phyloP scores from a whole-genome alignment of 768 basidiomycete genomes.

The Cyathus striatus region DNA sequence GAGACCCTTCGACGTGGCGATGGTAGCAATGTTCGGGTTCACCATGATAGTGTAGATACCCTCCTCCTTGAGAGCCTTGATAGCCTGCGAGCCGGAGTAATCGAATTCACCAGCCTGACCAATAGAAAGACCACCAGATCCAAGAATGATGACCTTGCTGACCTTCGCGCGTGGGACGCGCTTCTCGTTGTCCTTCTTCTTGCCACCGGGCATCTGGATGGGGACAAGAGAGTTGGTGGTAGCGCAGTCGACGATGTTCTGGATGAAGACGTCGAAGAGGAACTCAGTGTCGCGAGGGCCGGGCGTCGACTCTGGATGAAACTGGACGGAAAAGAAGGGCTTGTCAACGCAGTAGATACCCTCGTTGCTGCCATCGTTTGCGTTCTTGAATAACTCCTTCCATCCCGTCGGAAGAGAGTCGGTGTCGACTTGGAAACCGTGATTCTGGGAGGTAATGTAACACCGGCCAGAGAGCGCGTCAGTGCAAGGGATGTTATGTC shows the following conservation, averaged over 20 bases:
- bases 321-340: conserved; percentile 98
- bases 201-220: conserved; percentile 73
- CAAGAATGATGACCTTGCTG: conserved; percentile 92
- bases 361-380: conserved; percentile 96
- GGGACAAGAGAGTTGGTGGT: conserved; percentile 48
- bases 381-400: conserved; percentile 94
- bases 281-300: conserved; percentile 99
- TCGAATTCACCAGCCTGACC: conserved; percentile 99
- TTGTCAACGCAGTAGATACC: conserved; percentile 91
- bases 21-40: conserved; percentile 99
- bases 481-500: conserved; percentile 98
- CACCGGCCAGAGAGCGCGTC: conserved; percentile 91
- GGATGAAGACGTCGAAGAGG: conserved; percentile 95
- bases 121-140: conserved; percentile 95
- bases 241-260: conserved; percentile 74
- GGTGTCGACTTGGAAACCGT: conserved; percentile 93
- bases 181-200: conserved; percentile 76
- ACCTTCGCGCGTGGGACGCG: conserved; percentile 71
- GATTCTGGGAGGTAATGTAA: conserved; percentile 99
- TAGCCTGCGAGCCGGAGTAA: conserved; percentile 98
- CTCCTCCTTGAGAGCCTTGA: conserved; percentile 98
- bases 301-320: conserved; percentile 96
- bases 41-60: conserved; percentile 99
- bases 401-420: conserved; percentile 75
- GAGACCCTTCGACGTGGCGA: conserved; percentile 93